Conservation (phyloP, 164 flowering plant species). For the Vitis rotundifolia region DNA sequence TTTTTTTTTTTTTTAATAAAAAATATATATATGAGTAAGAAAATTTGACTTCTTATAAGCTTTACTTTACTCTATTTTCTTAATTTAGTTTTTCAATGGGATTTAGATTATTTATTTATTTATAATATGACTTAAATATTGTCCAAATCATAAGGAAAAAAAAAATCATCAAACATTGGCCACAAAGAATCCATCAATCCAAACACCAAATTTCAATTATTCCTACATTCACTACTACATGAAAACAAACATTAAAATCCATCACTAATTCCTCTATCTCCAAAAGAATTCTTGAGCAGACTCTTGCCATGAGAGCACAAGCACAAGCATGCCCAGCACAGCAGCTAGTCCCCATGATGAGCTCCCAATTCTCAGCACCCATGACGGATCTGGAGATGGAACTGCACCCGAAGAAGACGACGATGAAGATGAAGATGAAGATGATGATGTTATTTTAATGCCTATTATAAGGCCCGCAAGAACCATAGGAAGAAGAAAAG, state of each 20-base stretch:
- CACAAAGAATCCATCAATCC: too few species aligned
- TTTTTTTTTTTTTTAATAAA: too few species aligned
- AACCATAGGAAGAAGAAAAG: slow-evolving; percentile 59
- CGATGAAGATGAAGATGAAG: slow-evolving; percentile 20
- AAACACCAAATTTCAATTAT: too few species aligned
- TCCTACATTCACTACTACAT: too few species aligned
- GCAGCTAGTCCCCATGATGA: slow-evolving; percentile 72
- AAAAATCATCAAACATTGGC: too few species aligned
- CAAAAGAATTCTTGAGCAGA: slow-evolving; percentile 61
- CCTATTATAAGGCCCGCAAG: slow-evolving; percentile 62
- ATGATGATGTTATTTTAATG: slow-evolving; percentile 46
- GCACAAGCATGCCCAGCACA: slow-evolving; percentile 47
- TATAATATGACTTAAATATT: too few species aligned
- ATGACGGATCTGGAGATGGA: slow-evolving; percentile 42
- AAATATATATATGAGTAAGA: too few species aligned
- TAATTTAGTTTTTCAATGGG: too few species aligned
- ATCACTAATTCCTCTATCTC: slow-evolving; percentile 35
- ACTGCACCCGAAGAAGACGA: slow-evolving; percentile 13
- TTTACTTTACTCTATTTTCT: too few species aligned
- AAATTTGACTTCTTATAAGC: too few species aligned
- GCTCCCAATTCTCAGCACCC: slow-evolving; percentile 50
- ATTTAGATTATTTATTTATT: too few species aligned
- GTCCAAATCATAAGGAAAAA: too few species aligned
- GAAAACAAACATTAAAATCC: background rate
- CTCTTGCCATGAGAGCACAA: slow-evolving; percentile 62